A percentile compares a stretch with the other conserved stretches of the same genome.
phyloP scores from a whole-genome alignment of 73 alveolate species.

The Paramecium sonneborni region DNA sequence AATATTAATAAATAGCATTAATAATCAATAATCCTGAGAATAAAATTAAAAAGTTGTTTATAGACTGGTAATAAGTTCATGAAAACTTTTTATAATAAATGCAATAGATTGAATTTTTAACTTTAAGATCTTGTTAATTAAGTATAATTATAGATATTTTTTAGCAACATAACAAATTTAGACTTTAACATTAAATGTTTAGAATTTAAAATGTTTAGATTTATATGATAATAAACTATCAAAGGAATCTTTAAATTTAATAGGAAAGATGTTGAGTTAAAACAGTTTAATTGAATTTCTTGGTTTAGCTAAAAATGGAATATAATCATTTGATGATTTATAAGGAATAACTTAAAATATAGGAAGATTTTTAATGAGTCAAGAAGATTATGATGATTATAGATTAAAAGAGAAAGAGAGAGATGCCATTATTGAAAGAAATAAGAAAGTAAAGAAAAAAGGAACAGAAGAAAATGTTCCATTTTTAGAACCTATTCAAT shows the following conservation, averaged over 20 bases:
- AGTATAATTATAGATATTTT: background rate
- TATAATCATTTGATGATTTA: slow-evolving; percentile 28
- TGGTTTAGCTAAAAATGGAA: slow-evolving; percentile 28
- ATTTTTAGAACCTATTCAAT: background rate
- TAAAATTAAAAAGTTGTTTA: background rate
- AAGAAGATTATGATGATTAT: slow-evolving; percentile 32
- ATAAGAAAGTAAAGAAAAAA: slow-evolving; percentile 39
- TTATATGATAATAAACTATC: slow-evolving; percentile 9
- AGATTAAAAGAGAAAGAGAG: slow-evolving; percentile 28
- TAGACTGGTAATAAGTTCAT: background rate
- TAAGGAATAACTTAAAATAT: slow-evolving; percentile 10
- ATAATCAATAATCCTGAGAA: slow-evolving; percentile 28
- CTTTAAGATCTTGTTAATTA: slow-evolving; percentile 23
- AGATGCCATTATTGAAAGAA: slow-evolving; percentile 46
- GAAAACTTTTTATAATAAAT: background rate
- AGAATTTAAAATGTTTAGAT: slow-evolving; percentile 30
- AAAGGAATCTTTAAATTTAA: background rate
- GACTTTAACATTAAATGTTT: background rate
- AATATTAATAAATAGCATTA: background rate
- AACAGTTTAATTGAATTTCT: background rate
- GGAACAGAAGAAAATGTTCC: slow-evolving; percentile 45
- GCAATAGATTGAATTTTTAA: background rate
- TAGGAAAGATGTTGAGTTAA: background rate
- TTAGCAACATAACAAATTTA: background rate
- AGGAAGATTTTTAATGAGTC: slow-evolving; percentile 5